A percentile compares a stretch with the other conserved stretches of the same genome.
Evolutionary conservation across 805 yeast genomes (phyloP).

Genomic region (Myxozyma lipomycoides): DNA sequence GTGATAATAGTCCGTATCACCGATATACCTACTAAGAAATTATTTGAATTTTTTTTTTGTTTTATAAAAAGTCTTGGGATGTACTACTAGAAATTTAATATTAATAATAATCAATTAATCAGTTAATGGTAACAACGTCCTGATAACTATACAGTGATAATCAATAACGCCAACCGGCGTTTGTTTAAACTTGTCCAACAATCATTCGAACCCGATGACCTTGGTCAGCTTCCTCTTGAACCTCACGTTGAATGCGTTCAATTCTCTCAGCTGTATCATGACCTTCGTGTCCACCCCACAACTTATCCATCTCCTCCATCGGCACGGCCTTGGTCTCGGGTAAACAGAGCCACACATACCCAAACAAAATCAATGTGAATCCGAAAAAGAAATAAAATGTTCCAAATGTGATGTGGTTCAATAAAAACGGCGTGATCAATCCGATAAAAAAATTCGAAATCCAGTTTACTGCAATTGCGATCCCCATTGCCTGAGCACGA

Average conservation of each 20-base stretch:
- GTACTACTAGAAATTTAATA: background rate
- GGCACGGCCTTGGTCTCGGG: slow-evolving; percentile 63
- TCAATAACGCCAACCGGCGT: background rate
- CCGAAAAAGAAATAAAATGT: slow-evolving; percentile 31
- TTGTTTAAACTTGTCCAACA: background rate
- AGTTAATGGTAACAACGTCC: too few relatives aligned
- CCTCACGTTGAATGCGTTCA: slow-evolving; percentile 12
- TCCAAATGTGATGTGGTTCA: slow-evolving; percentile 16
- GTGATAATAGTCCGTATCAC: slow-evolving; percentile 15
- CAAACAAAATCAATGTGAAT: slow-evolving; percentile 22
- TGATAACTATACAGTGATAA: too few relatives aligned
- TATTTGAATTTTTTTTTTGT: background rate
- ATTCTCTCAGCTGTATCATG: slow-evolving; percentile 18
- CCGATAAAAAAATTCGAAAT: slow-evolving; percentile 44
- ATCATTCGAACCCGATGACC: background rate
- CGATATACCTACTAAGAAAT: slow-evolving; percentile 10
- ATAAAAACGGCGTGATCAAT: slow-evolving; percentile 54
- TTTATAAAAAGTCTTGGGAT: background rate
- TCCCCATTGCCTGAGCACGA: slow-evolving; percentile 64
- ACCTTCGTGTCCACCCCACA: slow-evolving; percentile 40
- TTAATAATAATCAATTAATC: background rate
- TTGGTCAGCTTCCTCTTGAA: background rate
- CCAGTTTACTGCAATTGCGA: slow-evolving; percentile 67
- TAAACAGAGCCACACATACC: slow-evolving; percentile 58
- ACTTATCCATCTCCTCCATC: slow-evolving; percentile 76